phyloP scores from a whole-genome alignment of 225 moss, liverwort and hornwort species.

The Takakia lepidozioides region DNA sequence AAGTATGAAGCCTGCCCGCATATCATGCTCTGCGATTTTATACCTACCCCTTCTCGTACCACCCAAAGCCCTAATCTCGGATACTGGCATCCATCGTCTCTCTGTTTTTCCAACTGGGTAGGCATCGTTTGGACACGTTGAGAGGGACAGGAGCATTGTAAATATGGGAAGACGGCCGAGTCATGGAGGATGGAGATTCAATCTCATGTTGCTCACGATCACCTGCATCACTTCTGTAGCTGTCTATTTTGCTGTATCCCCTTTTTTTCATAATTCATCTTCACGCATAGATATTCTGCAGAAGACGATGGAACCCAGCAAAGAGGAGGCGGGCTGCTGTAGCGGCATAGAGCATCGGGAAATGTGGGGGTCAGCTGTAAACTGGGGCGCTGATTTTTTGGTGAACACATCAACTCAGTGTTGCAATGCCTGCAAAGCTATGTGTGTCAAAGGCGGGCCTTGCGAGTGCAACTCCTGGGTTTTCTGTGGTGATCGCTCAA shows the following conservation, averaged over 20 bases:
- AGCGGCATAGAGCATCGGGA: constrained; percentile 66
- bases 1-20: too few relatives aligned
- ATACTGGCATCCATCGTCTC: too few relatives aligned
- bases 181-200: too few relatives aligned
- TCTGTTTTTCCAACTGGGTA: too few relatives aligned
- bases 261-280: constrained; percentile 11
- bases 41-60: too few relatives aligned
- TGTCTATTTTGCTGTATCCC: constrained; percentile 17
- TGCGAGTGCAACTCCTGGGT: constrained; percentile 91
- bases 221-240: constrained; percentile 13
- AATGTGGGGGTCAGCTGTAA: constrained; percentile 68
- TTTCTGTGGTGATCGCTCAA: constrained; percentile 43
- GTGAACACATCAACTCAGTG: constrained; percentile 54
- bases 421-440: constrained; percentile 57
- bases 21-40: too few relatives aligned
- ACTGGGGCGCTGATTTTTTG: constrained; percentile 52
- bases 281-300: background rate
- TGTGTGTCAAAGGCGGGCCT: too few relatives aligned
- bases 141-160: too few relatives aligned
- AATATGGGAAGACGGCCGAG: too few relatives aligned
- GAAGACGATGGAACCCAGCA: constrained; percentile 3
- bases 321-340: constrained; percentile 35
- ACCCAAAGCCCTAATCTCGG: too few relatives aligned
- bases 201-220: constrained; percentile 13
- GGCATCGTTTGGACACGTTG: too few relatives aligned